A percentile compares a stretch with the other conserved stretches of the same genome.
Evolutionary conservation across 108 stramenopile genomes (phyloP).

Genomic region (Nannochloropsis gaditana): DNA sequence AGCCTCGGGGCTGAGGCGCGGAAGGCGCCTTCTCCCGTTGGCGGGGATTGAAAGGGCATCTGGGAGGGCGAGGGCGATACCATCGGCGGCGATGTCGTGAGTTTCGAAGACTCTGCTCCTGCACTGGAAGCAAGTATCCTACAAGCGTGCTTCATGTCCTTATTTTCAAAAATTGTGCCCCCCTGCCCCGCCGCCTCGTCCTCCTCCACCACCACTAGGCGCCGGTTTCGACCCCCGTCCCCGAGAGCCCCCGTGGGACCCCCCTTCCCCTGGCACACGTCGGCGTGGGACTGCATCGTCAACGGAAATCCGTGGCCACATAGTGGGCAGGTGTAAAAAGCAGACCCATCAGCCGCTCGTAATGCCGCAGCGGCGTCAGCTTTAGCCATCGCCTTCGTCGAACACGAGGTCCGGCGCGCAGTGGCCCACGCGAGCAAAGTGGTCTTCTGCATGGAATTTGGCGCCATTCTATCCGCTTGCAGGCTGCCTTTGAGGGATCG

Average conservation of each 20-base stretch:
- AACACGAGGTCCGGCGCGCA: background rate
- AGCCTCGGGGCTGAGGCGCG: background rate
- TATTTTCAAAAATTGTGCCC: background rate
- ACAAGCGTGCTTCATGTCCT: background rate
- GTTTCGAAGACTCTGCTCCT: too few relatives aligned
- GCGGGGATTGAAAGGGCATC: too few relatives aligned
- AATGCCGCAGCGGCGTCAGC: background rate
- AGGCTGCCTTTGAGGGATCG: background rate
- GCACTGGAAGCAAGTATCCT: too few relatives aligned
- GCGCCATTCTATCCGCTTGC: background rate
- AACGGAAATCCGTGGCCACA: background rate
- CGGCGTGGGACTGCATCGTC: conserved; percentile 11
- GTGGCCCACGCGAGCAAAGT: background rate
- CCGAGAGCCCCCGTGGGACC: background rate
- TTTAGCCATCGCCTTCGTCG: background rate
- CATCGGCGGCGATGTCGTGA: too few relatives aligned
- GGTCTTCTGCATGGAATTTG: background rate
- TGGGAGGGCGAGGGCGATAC: too few relatives aligned
- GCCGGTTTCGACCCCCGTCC: too few relatives aligned
- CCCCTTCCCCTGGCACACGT: conserved; percentile 14
- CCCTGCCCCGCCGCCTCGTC: background rate
- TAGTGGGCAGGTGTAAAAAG: background rate
- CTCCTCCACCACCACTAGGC: background rate
- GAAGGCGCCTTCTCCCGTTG: background rate
- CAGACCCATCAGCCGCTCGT: background rate